Conservation (phyloP, 768 basidiomycete species). For the Suillus americanus region DNA sequence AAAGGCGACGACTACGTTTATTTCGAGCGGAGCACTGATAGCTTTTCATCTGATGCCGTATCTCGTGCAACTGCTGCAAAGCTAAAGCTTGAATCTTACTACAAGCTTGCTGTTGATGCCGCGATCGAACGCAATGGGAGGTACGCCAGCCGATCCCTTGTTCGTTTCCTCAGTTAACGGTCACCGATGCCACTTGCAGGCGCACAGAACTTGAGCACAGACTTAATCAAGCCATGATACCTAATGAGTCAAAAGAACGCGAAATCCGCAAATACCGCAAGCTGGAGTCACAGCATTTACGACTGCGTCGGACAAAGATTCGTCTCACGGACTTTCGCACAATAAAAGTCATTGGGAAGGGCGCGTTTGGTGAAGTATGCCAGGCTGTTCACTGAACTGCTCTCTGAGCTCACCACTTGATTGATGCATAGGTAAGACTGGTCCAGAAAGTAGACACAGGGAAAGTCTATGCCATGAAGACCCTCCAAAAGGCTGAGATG, state of each 20-base stretch:
- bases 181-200: conserved; percentile 38
- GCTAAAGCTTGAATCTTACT: conserved; percentile 95
- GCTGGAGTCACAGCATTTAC: conserved; percentile 85
- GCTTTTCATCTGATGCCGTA: conserved; percentile 83
- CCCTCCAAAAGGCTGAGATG: conserved; percentile 97
- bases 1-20: conserved; percentile 76
- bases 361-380: conserved; percentile 93
- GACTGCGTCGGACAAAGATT: conserved; percentile 91
- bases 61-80: conserved; percentile 92
- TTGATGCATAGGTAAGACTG: conserved; percentile 68
- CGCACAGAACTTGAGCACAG: conserved; percentile 89
- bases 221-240: conserved; percentile 69
- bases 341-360: conserved; percentile 98
- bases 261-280: conserved; percentile 86
- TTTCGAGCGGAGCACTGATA: conserved; percentile 83
- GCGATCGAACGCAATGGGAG: conserved; percentile 95
- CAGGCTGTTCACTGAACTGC: neutral
- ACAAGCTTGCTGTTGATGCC: conserved; percentile 96
- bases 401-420: conserved; percentile 9
- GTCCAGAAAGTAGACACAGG: conserved; percentile 97
- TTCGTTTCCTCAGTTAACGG: conserved; percentile 6
- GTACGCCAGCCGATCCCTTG: conserved; percentile 40
- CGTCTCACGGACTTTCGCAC: conserved; percentile 92
- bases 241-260: conserved; percentile 82
- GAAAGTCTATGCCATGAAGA: conserved; percentile 99